Evolutionary conservation across 331 rosid genomes (phyloP).

Genomic region (Malus hybrid): DNA sequence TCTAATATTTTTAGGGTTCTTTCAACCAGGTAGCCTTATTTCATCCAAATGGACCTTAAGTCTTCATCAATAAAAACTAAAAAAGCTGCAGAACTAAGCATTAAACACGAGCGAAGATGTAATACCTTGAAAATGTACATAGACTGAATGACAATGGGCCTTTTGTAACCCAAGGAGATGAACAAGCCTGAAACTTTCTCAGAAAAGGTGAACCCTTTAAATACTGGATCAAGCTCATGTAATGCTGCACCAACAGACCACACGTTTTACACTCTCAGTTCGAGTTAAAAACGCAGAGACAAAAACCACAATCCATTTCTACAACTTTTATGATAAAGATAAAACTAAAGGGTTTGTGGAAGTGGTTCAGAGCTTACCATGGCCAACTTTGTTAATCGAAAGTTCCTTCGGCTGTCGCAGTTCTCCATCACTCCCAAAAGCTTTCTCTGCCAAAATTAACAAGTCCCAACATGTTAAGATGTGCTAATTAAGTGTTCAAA

Average conservation of each 20-base stretch:
- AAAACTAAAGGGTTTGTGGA: not conserved
- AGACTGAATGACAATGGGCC: constrained; percentile 75
- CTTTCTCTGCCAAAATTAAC: constrained; percentile 59
- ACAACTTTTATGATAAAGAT: not conserved
- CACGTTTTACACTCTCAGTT: not conserved
- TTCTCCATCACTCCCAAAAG: constrained; percentile 76
- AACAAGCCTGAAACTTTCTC: constrained; percentile 58
- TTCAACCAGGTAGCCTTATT: not conserved
- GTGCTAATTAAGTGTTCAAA: not conserved
- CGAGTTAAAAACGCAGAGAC: not conserved
- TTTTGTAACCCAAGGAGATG: constrained; percentile 67
- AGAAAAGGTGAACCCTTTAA: constrained; percentile 61
- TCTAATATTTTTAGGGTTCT: not conserved
- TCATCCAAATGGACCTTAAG: not conserved
- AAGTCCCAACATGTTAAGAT: not conserved
- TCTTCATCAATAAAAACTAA: not conserved
- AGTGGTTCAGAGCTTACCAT: constrained; percentile 38
- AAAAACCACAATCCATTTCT: not conserved
- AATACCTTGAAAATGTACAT: constrained; percentile 94
- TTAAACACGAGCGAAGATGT: not conserved
- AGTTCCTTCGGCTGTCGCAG: constrained; percentile 77
- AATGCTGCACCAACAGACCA: constrained; percentile 47
- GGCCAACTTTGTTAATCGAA: constrained; percentile 90
- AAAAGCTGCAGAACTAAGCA: not conserved
- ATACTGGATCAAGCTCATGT: constrained; percentile 77